Conservation (phyloP, 768 basidiomycete species). For the Auriculariales sp. region DNA sequence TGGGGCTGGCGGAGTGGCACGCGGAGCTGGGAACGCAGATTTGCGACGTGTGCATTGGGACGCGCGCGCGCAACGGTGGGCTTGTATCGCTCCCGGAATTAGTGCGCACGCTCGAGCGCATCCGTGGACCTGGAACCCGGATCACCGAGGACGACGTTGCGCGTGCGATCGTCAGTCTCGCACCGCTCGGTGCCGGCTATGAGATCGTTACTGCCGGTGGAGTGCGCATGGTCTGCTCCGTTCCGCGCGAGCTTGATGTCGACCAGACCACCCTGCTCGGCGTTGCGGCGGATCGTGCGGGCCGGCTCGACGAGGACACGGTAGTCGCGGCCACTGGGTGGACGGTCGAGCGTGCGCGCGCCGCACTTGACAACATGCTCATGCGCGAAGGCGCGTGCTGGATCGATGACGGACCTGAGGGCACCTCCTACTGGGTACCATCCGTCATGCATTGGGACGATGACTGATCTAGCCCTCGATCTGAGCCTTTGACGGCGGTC, state of each 20-base stretch:
- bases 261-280: constrained; percentile 65
- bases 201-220: constrained; percentile 62
- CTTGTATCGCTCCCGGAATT: constrained; percentile 82
- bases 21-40: constrained; percentile 93
- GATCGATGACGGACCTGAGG: constrained; percentile 69
- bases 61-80: constrained; percentile 81
- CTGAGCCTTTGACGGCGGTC: no score
- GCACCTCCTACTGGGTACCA: constrained; percentile 72
- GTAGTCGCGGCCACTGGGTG: constrained; percentile 55
- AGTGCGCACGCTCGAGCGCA: constrained; percentile 56
- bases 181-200: constrained; percentile 86
- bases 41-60: constrained; percentile 81
- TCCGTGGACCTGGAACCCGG: constrained; percentile 44
- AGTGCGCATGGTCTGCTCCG: constrained; percentile 65
- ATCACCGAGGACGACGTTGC: constrained; percentile 79
- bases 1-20: constrained; percentile 77
- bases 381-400: constrained; percentile 85
- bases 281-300: constrained; percentile 54
- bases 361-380: constrained; percentile 81
- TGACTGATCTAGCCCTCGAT: not conserved
- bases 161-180: constrained; percentile 71
- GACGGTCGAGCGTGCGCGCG: constrained; percentile 59
- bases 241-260: constrained; percentile 81
- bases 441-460: constrained; percentile 79
- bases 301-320: constrained; percentile 50